phyloP scores from a whole-genome alignment of 1,284 basidiomycete species.

The Hemileia vastatrix region DNA sequence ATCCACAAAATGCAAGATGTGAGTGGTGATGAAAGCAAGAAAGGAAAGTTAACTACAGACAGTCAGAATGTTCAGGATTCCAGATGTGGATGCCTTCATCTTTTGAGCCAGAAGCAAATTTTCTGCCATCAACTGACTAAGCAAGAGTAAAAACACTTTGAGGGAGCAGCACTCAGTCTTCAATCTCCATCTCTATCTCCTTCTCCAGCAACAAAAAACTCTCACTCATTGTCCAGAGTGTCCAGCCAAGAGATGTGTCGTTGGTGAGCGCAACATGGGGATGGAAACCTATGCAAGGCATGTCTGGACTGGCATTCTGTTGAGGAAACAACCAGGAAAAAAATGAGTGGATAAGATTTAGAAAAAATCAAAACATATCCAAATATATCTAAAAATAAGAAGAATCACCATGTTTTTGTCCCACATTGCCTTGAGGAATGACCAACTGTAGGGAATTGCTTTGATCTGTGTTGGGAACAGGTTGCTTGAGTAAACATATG shows the following conservation, averaged over 20 bases:
- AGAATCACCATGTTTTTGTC: slow-evolving; percentile 75
- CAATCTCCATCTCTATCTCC: background rate
- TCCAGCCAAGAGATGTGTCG: slow-evolving; percentile 10
- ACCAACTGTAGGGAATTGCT: slow-evolving; percentile 93
- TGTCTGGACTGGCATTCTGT: too few species aligned
- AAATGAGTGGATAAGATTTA: too few species aligned
- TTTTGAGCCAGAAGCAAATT: slow-evolving; percentile 13
- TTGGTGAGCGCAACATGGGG: too few species aligned
- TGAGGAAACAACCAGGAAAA: too few species aligned
- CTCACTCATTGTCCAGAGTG: slow-evolving; percentile 12
- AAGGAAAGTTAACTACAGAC: too few species aligned
- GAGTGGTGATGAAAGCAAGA: too few species aligned
- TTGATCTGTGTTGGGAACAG: slow-evolving; percentile 94
- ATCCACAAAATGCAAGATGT: too few species aligned
- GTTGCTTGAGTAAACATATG: slow-evolving; percentile 96
- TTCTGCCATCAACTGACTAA: slow-evolving; percentile 16
- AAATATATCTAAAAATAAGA: too few species aligned
- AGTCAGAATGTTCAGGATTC: slow-evolving; percentile 15
- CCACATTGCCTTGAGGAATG: slow-evolving; percentile 97
- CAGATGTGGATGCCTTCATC: slow-evolving; percentile 15
- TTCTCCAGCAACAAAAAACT: too few species aligned
- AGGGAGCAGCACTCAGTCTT: background rate
- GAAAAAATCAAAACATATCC: too few species aligned
- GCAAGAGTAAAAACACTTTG: slow-evolving; percentile 12
- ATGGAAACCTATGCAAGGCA: too few species aligned